Percentiles rank a stretch among this genome's conserved stretches.
phyloP scores from a whole-genome alignment of 2,329 filamentous ascomycete species.

The Thelonectria discophora region DNA sequence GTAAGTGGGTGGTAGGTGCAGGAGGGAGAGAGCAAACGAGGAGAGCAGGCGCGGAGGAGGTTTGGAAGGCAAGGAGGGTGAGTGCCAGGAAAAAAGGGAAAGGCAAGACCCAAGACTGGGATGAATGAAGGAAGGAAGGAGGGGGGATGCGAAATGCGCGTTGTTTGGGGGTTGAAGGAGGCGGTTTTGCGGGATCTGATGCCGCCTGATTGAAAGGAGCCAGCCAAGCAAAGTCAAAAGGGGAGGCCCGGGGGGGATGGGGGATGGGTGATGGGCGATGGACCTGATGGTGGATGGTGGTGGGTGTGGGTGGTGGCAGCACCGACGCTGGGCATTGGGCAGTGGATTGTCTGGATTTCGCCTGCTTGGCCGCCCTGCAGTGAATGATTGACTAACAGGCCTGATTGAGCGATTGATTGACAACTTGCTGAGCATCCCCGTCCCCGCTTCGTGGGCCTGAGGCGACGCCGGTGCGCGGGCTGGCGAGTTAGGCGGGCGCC shows the following conservation, averaged over 20 bases:
- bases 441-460: slow-evolving; percentile 31
- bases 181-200: slow-evolving; percentile 44
- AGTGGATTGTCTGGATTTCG: slow-evolving; percentile 21
- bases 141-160: slow-evolving; percentile 32
- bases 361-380: slow-evolving; percentile 27
- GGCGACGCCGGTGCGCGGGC: slow-evolving; percentile 33
- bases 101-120: slow-evolving; percentile 23
- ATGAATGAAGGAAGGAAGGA: slow-evolving; percentile 17
- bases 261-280: background rate
- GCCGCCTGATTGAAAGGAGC: slow-evolving; percentile 35
- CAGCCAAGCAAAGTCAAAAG: slow-evolving; percentile 38
- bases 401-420: slow-evolving; percentile 39
- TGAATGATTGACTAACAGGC: slow-evolving; percentile 31
- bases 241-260: slow-evolving; percentile 2
- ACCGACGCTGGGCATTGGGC: slow-evolving; percentile 34
- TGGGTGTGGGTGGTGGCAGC: slow-evolving; percentile 28
- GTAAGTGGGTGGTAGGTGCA: slow-evolving; percentile 17
- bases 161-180: slow-evolving; percentile 34
- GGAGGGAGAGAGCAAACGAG: slow-evolving; percentile 19
- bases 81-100: slow-evolving; percentile 3
- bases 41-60: slow-evolving; percentile 39
- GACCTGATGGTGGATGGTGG: too few species aligned
- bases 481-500: slow-evolving; percentile 19
- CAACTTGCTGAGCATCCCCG: slow-evolving; percentile 30
- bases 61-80: slow-evolving; percentile 24